Base-by-base conservation (phyloP, 192 early-diverging fungal species). In the Coemansia sp. region DNA sequence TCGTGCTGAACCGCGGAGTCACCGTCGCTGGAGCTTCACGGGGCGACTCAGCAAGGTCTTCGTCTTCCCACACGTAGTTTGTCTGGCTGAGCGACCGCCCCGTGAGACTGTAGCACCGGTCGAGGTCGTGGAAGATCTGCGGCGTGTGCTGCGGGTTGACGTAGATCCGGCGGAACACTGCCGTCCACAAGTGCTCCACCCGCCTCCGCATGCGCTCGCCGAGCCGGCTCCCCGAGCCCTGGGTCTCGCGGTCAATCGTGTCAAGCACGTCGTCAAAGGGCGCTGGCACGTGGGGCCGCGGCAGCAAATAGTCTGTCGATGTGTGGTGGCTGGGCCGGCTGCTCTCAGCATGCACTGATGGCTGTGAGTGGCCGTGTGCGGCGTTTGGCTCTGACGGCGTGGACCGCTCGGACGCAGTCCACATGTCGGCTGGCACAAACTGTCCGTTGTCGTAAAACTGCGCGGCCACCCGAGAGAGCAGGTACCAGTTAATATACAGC, bases 131-230 rank as follows among this genome's bases (percentile, higher is more conserved):
- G 52, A 74, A 74, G 4, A 73, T 67, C 0, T 28, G 18, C 11
- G 76, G 76, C 34, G 49, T 42, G 1, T 28, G 28, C 48, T 79
- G 68, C 17, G 76, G 76, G 51, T 79, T 56, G 26, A 79, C 63
- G 53, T 79, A 79, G n/a, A 79, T 74, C n/a, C 59, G 60, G 61
- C 66, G 73, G 31, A 74, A 79, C 25, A 64, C 71, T 10, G 66
- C 12, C 1, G 58, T 18, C 58, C 60, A 67, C 10, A 63, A 11
- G 0, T 23, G 38, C 2, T 37, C 36, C 36, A 70, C 5, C 0
- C 47, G 70, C 7, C 7, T 4, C 5, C 58, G 44, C 9, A 50
- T 28, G 1, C 36, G 38, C 52, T 67, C 67, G 49, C 60, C 55
- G 10, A 67, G 17, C 21, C 46, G 47, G 34, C 67, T 66, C 15